Evolutionary conservation across 2,329 filamentous ascomycete species (phyloP).

Genomic region (Aspergillus aculeatus): DNA sequence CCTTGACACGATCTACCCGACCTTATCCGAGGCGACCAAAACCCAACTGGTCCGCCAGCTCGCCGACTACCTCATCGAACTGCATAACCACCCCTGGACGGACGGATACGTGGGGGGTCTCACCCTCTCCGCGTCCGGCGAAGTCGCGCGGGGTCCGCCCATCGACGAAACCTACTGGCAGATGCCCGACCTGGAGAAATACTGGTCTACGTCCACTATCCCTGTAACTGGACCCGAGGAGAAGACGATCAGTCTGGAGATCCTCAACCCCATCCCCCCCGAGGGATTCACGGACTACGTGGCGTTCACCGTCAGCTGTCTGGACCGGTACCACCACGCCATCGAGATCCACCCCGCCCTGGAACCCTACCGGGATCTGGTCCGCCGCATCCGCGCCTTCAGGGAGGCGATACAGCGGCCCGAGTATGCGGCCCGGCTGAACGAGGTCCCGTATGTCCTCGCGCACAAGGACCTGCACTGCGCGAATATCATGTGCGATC

Average conservation of each 20-base stretch:
- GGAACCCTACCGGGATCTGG: not conserved
- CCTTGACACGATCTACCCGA: not conserved
- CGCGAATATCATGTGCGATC: conserved; percentile 37
- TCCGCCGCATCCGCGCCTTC: not conserved
- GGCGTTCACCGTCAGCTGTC: conserved; percentile 9
- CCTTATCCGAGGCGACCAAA: not conserved
- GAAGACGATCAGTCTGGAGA: not conserved
- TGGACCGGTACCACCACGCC: conserved; percentile 19
- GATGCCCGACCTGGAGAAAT: conserved; percentile 27
- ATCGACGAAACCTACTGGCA: conserved; percentile 43
- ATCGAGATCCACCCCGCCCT: not conserved
- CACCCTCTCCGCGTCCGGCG: conserved; percentile 15
- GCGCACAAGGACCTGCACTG: conserved; percentile 36
- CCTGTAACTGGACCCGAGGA: not conserved
- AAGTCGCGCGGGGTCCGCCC: conserved; percentile 23
- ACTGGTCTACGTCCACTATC: conserved; percentile 17
- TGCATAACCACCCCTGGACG: not conserved
- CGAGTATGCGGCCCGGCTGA: conserved; percentile 13
- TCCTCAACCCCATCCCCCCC: not conserved
- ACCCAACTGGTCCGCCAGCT: not conserved
- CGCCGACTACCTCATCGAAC: not conserved
- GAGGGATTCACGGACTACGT: not conserved
- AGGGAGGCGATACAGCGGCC: not conserved
- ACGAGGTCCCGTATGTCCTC: conserved; percentile 25
- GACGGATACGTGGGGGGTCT: not conserved